Conservation (phyloP, 176 grass and related monocot genomes). For the Phoenix dactylifera region DNA sequence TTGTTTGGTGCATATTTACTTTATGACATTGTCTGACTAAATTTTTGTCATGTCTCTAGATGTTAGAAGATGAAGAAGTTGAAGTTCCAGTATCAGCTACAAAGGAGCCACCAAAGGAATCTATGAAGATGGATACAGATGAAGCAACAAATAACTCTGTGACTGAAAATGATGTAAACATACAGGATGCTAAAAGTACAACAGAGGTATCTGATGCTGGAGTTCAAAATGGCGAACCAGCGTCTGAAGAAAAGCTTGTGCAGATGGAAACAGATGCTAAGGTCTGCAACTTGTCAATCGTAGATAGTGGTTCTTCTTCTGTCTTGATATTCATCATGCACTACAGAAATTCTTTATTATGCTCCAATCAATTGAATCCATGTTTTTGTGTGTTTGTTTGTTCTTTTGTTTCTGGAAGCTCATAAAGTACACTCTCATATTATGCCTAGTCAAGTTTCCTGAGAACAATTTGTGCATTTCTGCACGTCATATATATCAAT, state of each 20-base stretch:
- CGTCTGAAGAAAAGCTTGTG: constrained; percentile 49
- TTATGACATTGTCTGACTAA: background rate
- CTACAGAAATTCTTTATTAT: too few species aligned
- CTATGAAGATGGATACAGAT: constrained; percentile 59
- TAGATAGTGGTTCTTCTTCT: background rate
- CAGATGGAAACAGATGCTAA: constrained; percentile 89
- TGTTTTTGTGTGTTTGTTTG: too few species aligned
- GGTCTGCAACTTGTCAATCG: constrained; percentile 20
- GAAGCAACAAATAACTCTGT: constrained; percentile 29
- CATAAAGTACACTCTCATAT: too few species aligned
- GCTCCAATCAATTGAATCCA: too few species aligned
- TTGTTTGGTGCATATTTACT: background rate
- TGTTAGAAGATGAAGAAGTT: constrained; percentile 72
- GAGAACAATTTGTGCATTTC: too few species aligned
- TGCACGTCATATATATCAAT: too few species aligned
- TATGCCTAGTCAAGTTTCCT: too few species aligned
- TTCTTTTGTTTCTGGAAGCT: too few species aligned
- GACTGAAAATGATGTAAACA: constrained; percentile 38
- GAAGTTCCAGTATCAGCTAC: constrained; percentile 49
- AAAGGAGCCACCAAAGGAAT: constrained; percentile 22
- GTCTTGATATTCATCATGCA: background rate
- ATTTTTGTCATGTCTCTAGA: constrained; percentile 26
- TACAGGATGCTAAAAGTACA: constrained; percentile 47
- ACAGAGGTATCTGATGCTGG: constrained; percentile 24
- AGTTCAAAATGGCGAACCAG: constrained; percentile 54